Percentiles rank a stretch among this genome's conserved stretches.
Conservation (phyloP, 2,329 filamentous ascomycete genomes). For the Dactylellina drechsleri region DNA sequence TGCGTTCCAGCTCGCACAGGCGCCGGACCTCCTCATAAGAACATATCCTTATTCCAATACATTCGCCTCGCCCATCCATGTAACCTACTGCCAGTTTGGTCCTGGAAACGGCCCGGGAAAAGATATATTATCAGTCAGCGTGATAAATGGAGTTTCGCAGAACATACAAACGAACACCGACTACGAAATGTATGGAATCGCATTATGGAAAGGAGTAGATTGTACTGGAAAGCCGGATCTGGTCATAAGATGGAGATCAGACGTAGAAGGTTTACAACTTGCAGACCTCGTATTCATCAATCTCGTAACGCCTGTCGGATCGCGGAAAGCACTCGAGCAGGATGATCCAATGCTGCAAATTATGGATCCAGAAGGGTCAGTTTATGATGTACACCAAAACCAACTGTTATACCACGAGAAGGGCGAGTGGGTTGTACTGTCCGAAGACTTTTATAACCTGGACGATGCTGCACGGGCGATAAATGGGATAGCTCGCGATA, state of each 20-base stretch:
- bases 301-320: constrained; percentile 8
- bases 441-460: not conserved
- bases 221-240: constrained; percentile 21
- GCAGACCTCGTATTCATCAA: constrained; percentile 11
- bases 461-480: too few species aligned
- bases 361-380: constrained; percentile 8
- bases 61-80: constrained; percentile 1
- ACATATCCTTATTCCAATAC: constrained; percentile 20
- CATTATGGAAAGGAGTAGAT: constrained; percentile 16
- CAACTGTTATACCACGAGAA: constrained; percentile 1
- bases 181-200: constrained; percentile 24
- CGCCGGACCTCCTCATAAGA: not conserved
- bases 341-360: constrained; percentile 11
- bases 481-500: too few species aligned
- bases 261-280: constrained; percentile 20
- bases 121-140: constrained; percentile 23
- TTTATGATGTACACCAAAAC: constrained; percentile 4
- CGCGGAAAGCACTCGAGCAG: constrained; percentile 31
- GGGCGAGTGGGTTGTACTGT: constrained; percentile 5
- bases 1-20: constrained; percentile 21
- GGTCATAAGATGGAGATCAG: constrained; percentile 26
- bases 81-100: constrained; percentile 29
- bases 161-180: constrained; percentile 12
- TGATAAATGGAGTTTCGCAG: constrained; percentile 30
- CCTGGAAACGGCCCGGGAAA: not conserved